Conservation (phyloP, 345 rosid species). For the Mallotus nudiflorus region DNA sequence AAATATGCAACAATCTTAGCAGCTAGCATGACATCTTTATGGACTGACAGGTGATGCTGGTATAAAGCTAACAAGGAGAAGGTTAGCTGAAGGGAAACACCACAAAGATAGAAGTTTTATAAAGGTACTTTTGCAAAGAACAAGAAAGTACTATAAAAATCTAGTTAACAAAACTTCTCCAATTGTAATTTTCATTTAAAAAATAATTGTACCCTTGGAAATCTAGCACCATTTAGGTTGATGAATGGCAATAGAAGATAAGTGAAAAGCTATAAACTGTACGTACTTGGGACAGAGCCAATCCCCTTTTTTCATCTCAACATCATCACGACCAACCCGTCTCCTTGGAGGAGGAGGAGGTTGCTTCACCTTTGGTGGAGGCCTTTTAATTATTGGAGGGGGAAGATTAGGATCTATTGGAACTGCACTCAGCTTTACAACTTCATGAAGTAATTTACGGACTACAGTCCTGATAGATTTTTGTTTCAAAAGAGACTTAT, state of each 20-base stretch:
- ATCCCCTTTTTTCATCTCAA: constrained; percentile 98
- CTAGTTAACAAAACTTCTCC: not conserved
- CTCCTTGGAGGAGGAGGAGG: constrained; percentile 90
- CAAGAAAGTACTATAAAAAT: not conserved
- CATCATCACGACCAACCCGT: constrained; percentile 93
- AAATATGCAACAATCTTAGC: constrained; percentile 13
- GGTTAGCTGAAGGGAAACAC: not conserved
- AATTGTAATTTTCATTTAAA: not conserved
- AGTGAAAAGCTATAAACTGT: not conserved
- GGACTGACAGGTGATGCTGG: not conserved
- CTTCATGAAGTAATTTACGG: constrained; percentile 80
- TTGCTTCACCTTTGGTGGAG: constrained; percentile 96
- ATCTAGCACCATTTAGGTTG: not conserved
- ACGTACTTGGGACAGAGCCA: constrained; percentile 98
- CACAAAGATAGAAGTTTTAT: not conserved
- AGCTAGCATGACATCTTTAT: not conserved
- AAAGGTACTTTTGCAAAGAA: not conserved
- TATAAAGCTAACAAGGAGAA: not conserved
- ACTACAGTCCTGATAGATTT: constrained; percentile 78
- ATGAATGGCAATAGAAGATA: not conserved
- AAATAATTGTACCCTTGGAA: not conserved
- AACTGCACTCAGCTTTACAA: constrained; percentile 84
- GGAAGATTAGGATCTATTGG: constrained; percentile 95
- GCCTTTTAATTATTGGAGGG: constrained; percentile 78
- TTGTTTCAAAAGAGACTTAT: constrained; percentile 63